A percentile compares a stretch with the other conserved stretches of the same genome.
phyloP scores from a whole-genome alignment of 2,329 filamentous ascomycete genomes.

The Fusarium dimerum region DNA sequence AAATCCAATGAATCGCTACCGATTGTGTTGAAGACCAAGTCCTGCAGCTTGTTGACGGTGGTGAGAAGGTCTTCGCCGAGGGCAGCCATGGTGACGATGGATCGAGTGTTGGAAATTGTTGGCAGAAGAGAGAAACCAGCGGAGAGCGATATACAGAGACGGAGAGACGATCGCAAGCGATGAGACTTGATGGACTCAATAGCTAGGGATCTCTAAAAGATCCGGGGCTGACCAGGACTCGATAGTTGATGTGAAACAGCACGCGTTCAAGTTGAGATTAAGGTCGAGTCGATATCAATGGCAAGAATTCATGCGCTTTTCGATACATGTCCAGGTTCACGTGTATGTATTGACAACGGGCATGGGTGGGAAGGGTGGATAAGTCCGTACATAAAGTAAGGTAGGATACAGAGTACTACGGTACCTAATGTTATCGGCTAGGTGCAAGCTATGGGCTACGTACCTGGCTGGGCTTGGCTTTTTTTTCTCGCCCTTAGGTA shows the following conservation, averaged over 20 bases:
- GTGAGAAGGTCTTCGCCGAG: slow-evolving; percentile 93
- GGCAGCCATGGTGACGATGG: slow-evolving; percentile 70
- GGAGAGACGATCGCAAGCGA: slow-evolving; percentile 11
- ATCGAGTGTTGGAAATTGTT: background rate
- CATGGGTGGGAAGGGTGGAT: background rate
- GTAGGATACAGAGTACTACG: background rate
- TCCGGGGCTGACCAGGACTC: slow-evolving; percentile 20
- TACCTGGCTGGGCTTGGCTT: background rate
- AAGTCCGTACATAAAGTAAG: background rate
- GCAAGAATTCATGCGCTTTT: slow-evolving; percentile 29
- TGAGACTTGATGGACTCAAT: slow-evolving; percentile 11
- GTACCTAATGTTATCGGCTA: no score
- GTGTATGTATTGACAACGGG: background rate
- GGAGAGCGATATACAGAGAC: slow-evolving; percentile 7
- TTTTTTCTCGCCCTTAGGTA: background rate
- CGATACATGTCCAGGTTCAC: background rate
- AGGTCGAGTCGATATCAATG: slow-evolving; percentile 27
- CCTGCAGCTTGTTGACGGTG: slow-evolving; percentile 97
- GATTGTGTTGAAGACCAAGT: slow-evolving; percentile 99
- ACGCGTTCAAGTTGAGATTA: slow-evolving; percentile 16
- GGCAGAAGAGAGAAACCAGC: background rate
- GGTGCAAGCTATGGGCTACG: background rate
- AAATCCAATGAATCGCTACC: slow-evolving; percentile 97
- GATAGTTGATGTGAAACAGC: slow-evolving; percentile 22
- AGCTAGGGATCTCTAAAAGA: slow-evolving; percentile 20